Evolutionary conservation across 1,284 basidiomycete species (phyloP).

Genomic region (Mycena sp.): DNA sequence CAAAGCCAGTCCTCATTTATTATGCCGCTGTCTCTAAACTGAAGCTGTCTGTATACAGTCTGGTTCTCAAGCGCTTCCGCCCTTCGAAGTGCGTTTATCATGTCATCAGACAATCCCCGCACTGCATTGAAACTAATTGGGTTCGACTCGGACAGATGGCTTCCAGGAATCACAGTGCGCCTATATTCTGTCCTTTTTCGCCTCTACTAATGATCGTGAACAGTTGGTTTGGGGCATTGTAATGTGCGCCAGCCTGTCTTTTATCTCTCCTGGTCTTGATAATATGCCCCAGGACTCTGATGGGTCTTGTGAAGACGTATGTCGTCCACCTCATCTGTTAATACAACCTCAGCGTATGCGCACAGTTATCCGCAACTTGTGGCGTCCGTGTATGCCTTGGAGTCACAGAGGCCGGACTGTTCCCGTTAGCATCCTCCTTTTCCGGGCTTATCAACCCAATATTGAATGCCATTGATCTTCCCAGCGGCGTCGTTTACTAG

Average conservation of each 20-base stretch:
- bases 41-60: conserved; percentile 36
- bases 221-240: conserved; percentile 59
- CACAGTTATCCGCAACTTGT: conserved; percentile 68
- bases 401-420: conserved; percentile 73
- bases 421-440: conserved; percentile 46
- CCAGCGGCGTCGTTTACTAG: conserved; percentile 68
- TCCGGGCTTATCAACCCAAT: neutral
- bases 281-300: conserved; percentile 55
- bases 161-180: conserved; percentile 55
- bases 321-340: neutral
- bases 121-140: neutral
- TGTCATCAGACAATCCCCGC: no score
- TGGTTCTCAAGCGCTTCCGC: conserved; percentile 58
- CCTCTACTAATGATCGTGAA: conserved; percentile 9
- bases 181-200: neutral
- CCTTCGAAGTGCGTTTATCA: conserved; percentile 52
- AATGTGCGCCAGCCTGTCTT: conserved; percentile 45
- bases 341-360: conserved; percentile 1
- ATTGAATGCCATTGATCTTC: neutral
- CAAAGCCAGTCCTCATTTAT: conserved; percentile 53
- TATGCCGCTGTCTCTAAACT: neutral
- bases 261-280: neutral
- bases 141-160: conserved; percentile 46
- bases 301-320: conserved; percentile 73
- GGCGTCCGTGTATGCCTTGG: conserved; percentile 68